These are phyloP conservation scores for Clitopilus hobsonii DNA, from an alignment of 768 basidiomycete genomes.

Conservation along the genomic window DNA sequence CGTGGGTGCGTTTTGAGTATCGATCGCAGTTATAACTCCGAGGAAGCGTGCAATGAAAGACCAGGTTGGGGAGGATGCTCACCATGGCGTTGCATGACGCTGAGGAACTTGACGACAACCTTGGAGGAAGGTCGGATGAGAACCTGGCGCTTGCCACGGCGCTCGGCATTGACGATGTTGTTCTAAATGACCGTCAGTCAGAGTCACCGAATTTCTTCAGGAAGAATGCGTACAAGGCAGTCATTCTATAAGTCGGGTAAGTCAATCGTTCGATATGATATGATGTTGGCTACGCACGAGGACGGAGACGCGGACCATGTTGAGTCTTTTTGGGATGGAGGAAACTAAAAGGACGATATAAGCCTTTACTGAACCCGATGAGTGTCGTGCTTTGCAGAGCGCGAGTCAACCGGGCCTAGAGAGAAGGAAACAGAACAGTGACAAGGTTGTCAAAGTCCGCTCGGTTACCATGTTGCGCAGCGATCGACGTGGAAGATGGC, in stretches of 20 bases:
- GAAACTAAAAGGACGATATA: conserved; percentile 30
- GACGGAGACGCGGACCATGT: conserved; percentile 89
- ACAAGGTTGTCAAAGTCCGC: conserved; percentile 12
- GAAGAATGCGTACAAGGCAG: conserved; percentile 28
- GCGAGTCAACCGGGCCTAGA: conserved; percentile 65
- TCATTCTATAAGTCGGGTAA: conserved; percentile 31
- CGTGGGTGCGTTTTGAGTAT: conserved; percentile 53
- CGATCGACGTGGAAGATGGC: conserved; percentile 15
- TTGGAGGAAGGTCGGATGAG: conserved; percentile 96
- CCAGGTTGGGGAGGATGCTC: conserved; percentile 24
- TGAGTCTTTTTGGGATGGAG: conserved; percentile 20
- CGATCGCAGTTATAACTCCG: conserved; percentile 88
- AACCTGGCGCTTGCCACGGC: conserved; percentile 98
- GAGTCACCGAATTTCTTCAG: conserved; percentile 8
- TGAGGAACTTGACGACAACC: conserved; percentile 96
- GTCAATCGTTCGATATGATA: neutral
- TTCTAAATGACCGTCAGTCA: conserved; percentile 44
- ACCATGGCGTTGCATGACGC: conserved; percentile 99
- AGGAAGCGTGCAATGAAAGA: conserved; percentile 16
- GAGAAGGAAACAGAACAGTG: conserved; percentile 11
- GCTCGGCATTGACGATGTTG: conserved; percentile 99
- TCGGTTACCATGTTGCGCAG: conserved; percentile 9
- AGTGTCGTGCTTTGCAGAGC: conserved; percentile 82
- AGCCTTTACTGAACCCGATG: conserved; percentile 48
- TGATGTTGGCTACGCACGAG: conserved; percentile 51